Percentiles rank a stretch among this genome's conserved stretches.
phyloP scores from a whole-genome alignment of 139 green algal genomes.

The Chlamydomonas asymmetrica region DNA sequence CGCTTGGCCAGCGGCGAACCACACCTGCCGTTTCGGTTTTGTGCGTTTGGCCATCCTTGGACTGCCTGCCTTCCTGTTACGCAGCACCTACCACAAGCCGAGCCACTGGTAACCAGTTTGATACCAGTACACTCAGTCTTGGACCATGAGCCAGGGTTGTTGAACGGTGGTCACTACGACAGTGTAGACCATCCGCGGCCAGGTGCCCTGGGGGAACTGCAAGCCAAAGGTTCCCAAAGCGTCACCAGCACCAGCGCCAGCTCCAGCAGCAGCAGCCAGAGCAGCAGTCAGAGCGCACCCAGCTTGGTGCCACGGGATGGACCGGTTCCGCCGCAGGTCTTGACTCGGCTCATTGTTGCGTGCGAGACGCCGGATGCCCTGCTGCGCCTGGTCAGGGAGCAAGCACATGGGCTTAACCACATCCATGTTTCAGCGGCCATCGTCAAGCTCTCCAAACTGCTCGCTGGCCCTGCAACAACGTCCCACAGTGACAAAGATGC shows the following conservation, averaged over 20 bases:
- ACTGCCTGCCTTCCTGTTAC: not conserved
- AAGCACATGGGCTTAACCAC: constrained; percentile 23
- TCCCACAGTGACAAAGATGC: too few species aligned
- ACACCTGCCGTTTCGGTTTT: too few species aligned
- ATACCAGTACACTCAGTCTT: too few species aligned
- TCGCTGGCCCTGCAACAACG: too few species aligned
- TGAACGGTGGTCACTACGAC: too few species aligned
- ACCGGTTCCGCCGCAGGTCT: not conserved
- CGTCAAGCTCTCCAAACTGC: constrained; percentile 30
- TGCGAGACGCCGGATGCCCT: constrained; percentile 14
- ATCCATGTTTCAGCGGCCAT: constrained; percentile 41
- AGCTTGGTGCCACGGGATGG: not conserved
- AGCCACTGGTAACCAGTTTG: too few species aligned
- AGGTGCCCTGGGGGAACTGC: not conserved
- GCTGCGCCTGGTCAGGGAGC: constrained; percentile 12
- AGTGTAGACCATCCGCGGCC: not conserved
- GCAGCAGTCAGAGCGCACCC: not conserved
- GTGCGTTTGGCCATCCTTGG: too few species aligned
- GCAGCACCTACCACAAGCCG: not conserved
- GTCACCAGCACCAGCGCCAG: constrained; percentile 21
- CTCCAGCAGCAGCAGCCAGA: not conserved
- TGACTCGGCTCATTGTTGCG: constrained; percentile 1
- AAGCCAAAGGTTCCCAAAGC: too few species aligned
- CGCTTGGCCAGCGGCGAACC: too few species aligned
- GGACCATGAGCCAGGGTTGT: too few species aligned